A percentile compares a stretch with the other conserved stretches of the same genome.
These are phyloP conservation scores for Ascomycota sp. DNA, from an alignment of 2,329 filamentous ascomycete species.

Conservation along the genomic window DNA sequence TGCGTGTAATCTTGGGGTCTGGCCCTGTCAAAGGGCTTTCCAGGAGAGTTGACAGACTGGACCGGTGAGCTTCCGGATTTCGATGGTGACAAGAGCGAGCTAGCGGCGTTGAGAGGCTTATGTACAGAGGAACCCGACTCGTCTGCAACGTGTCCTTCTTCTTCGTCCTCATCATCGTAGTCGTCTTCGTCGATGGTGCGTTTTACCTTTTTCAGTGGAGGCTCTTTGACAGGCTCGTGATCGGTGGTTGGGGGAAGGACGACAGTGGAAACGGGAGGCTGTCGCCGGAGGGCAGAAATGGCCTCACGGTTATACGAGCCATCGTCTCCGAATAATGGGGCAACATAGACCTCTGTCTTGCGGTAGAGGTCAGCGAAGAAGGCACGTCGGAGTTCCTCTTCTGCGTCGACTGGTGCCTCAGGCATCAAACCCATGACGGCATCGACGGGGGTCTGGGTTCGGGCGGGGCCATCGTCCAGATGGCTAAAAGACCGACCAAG, in stretches of 20 bases:
- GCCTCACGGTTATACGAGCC: conserved; percentile 27
- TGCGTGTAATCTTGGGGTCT: conserved; percentile 25
- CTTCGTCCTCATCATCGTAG: conserved; percentile 68
- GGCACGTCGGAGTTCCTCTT: conserved; percentile 49
- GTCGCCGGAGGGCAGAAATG: conserved; percentile 29
- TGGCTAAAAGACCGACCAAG: conserved; percentile 29
- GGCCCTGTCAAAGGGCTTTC: conserved; percentile 30
- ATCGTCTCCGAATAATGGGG: conserved; percentile 45
- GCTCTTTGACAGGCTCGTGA: conserved; percentile 34
- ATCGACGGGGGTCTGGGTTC: conserved; percentile 29
- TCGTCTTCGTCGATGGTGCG: conserved; percentile 65
- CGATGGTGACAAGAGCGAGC: conserved; percentile 41
- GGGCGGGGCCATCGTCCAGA: conserved; percentile 35
- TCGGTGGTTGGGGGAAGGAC: conserved; percentile 33
- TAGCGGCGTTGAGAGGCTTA: conserved; percentile 29
- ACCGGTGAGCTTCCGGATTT: conserved; percentile 47
- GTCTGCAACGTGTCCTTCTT: conserved; percentile 36
- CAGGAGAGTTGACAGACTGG: conserved; percentile 37
- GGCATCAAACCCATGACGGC: conserved; percentile 28
- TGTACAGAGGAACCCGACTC: conserved; percentile 24
- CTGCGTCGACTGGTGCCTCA: conserved; percentile 35
- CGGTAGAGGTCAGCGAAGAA: conserved; percentile 60
- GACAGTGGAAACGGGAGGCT: conserved; percentile 15
- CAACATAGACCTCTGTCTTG: conserved; percentile 54
- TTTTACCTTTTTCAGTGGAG: conserved; percentile 50